phyloP scores from a whole-genome alignment of 2,329 filamentous ascomycete species.

The Exophiala oligosperma region DNA sequence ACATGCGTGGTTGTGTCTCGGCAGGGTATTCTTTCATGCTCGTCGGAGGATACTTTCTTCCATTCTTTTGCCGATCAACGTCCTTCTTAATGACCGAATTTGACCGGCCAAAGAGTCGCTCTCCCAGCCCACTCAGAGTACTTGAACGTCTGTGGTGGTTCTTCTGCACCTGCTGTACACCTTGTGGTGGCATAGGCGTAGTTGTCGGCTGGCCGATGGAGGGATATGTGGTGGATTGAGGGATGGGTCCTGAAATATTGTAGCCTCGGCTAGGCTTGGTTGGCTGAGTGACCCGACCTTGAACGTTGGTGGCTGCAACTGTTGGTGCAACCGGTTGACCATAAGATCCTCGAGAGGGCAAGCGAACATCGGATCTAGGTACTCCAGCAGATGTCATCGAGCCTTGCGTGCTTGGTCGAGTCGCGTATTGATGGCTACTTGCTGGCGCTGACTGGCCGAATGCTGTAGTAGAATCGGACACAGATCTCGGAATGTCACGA shows the following conservation, averaged over 20 bases:
- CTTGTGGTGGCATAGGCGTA: constrained; percentile 58
- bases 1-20: constrained; percentile 58
- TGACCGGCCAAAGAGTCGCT: constrained; percentile 80
- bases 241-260: constrained; percentile 67
- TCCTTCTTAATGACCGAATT: constrained; percentile 55
- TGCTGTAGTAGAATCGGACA: constrained; percentile 59
- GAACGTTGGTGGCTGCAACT: constrained; percentile 82
- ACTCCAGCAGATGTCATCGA: constrained; percentile 68
- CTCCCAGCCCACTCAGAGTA: constrained; percentile 78
- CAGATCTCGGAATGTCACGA: constrained; percentile 53
- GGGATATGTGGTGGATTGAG: constrained; percentile 55
- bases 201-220: constrained; percentile 59
- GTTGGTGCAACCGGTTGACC: constrained; percentile 84
- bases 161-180: constrained; percentile 42
- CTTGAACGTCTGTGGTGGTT: constrained; percentile 66
- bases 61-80: constrained; percentile 45
- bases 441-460: constrained; percentile 42
- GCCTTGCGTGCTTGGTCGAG: constrained; percentile 76
- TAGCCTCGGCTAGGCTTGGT: constrained; percentile 63
- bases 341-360: constrained; percentile 78
- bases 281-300: constrained; percentile 86
- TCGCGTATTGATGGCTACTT: constrained; percentile 33
- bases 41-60: constrained; percentile 80
- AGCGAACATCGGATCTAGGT: constrained; percentile 45
- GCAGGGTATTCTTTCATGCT: constrained; percentile 76